Percentiles rank a stretch among this genome's conserved stretches.
Evolutionary conservation across 805 yeast genomes (phyloP).

Genomic region (Ascoidea asiatica): DNA sequence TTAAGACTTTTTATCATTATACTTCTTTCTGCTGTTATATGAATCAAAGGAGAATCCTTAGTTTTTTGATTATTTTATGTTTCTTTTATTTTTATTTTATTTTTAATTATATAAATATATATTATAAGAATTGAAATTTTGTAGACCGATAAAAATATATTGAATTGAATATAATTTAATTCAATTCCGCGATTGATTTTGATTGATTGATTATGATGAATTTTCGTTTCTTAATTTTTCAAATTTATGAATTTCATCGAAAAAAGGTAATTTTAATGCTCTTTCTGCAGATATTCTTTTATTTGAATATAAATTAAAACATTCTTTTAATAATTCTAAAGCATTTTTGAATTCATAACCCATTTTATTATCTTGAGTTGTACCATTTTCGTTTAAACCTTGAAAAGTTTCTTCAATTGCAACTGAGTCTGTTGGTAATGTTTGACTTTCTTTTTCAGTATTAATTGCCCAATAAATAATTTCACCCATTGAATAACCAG

Average conservation of each 20-base stretch:
- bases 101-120: too few species aligned
- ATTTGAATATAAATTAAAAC: background rate
- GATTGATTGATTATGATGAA: too few species aligned
- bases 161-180: too few species aligned
- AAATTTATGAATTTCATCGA: background rate
- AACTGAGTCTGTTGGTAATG: background rate
- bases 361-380: background rate
- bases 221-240: too few species aligned
- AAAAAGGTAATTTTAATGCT: background rate
- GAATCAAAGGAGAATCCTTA: too few species aligned
- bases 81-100: too few species aligned
- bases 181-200: too few species aligned
- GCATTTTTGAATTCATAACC: background rate
- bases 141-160: too few species aligned
- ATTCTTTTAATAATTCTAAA: background rate
- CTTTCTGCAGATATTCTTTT: background rate
- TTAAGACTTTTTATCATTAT: too few species aligned
- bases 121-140: too few species aligned
- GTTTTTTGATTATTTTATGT: too few species aligned
- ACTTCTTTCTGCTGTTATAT: too few species aligned
- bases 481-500: conserved; percentile 25
- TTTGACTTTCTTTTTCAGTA: conserved; percentile 25
- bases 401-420: background rate
- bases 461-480: conserved; percentile 29
- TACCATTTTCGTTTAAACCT: background rate